Conservation (phyloP, 179 eudicot genomes). For the Beta corolliflora region DNA sequence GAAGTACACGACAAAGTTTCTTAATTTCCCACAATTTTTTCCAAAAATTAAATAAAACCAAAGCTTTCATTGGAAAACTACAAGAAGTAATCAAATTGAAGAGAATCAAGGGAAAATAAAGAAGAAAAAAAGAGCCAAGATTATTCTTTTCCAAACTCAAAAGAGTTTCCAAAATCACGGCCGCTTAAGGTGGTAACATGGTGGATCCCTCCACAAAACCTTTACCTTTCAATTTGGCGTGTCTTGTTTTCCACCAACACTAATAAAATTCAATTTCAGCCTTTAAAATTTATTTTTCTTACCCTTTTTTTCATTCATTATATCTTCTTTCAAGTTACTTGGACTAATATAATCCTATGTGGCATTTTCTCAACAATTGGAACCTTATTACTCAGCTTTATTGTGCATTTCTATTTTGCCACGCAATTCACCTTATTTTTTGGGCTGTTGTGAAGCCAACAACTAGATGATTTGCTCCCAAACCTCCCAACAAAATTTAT, state of each 20-base stretch:
- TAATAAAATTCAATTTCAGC: background rate
- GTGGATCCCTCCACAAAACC: background rate
- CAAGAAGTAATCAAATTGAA: slow-evolving; percentile 16
- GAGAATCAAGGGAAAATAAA: background rate
- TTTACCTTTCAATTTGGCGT: slow-evolving; percentile 25
- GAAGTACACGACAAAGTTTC: no score
- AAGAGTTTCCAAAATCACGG: slow-evolving; percentile 12
- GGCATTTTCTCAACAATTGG: slow-evolving; percentile 23
- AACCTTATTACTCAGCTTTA: slow-evolving; percentile 26
- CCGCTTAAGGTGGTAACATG: slow-evolving; percentile 17
- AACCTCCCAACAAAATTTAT: slow-evolving; percentile 41
- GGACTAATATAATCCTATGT: slow-evolving; percentile 15
- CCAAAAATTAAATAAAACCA: background rate
- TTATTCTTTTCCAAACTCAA: slow-evolving; percentile 23
- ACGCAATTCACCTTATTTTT: slow-evolving; percentile 26
- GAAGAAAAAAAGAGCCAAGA: background rate
- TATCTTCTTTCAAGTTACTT: background rate
- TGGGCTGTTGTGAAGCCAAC: slow-evolving; percentile 9
- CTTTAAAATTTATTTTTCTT: background rate
- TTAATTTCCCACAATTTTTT: no score
- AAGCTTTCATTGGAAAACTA: background rate
- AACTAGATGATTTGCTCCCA: slow-evolving; percentile 45
- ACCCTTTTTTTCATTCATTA: background rate
- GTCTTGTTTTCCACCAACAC: slow-evolving; percentile 21
- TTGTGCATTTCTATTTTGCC: slow-evolving; percentile 8